Conservation (phyloP, 108 stramenopile species). For the Nitzschia palea region DNA sequence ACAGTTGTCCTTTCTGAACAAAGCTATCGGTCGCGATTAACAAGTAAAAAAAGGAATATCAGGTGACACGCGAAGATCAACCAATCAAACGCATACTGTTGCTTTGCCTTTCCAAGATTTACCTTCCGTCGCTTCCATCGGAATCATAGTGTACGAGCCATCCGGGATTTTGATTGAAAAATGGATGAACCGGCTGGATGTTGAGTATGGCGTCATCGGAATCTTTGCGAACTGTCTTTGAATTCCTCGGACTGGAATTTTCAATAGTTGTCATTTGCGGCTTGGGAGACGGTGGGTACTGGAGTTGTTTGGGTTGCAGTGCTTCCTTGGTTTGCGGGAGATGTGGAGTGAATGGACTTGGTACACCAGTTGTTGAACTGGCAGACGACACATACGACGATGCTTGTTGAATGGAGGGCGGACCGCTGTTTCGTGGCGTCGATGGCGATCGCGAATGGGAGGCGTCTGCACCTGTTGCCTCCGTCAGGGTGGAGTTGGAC, state of each 20-base stretch:
- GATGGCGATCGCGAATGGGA: not conserved
- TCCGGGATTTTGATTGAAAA: conserved; percentile 22
- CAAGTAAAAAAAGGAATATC: conserved; percentile 3
- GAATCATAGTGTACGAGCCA: conserved; percentile 13
- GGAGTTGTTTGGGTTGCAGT: not conserved
- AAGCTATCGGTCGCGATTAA: not conserved
- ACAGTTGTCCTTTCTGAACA: conserved; percentile 25
- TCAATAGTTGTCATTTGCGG: conserved; percentile 8
- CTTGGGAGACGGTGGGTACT: not conserved
- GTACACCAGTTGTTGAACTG: not conserved
- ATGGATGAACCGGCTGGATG: conserved; percentile 34
- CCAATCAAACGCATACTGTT: not conserved
- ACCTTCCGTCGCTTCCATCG: conserved; percentile 33
- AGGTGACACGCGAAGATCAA: not conserved
- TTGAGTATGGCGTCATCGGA: conserved; percentile 26
- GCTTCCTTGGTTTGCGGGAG: not conserved
- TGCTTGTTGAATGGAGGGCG: not conserved
- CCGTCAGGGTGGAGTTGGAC: conserved; percentile 7
- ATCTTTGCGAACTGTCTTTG: conserved; percentile 14
- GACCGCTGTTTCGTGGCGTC: not conserved
- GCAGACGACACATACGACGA: conserved; percentile 19
- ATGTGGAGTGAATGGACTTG: conserved; percentile 7
- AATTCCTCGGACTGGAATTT: conserved; percentile 7
- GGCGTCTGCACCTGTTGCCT: conserved; percentile 2
- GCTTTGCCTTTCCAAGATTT: not conserved